phyloP scores from a whole-genome alignment of 2,329 filamentous ascomycete genomes.

The Pezicula rhizophila region DNA sequence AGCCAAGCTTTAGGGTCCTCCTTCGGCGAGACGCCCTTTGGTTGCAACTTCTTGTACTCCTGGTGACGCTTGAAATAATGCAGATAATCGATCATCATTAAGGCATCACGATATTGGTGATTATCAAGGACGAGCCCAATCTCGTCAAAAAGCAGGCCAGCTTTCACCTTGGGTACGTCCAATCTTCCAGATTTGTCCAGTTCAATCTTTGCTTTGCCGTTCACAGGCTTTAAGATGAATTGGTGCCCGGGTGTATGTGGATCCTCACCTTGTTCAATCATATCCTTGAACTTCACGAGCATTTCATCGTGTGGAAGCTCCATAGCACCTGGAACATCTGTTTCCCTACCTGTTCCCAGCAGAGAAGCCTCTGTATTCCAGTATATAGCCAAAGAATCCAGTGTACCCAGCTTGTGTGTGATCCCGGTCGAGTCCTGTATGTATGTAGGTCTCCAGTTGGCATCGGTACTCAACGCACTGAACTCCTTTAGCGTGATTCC shows the following conservation, averaged over 20 bases:
- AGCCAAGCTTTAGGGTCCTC: slow-evolving; percentile 93
- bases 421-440: slow-evolving; percentile 78
- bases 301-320: slow-evolving; percentile 70
- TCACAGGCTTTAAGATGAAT: slow-evolving; percentile 94
- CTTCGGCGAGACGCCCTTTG: slow-evolving; percentile 72
- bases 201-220: slow-evolving; percentile 87
- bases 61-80: slow-evolving; percentile 98
- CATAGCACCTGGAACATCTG: slow-evolving; percentile 48
- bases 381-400: slow-evolving; percentile 87
- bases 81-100: slow-evolving; percentile 98
- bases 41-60: slow-evolving; percentile 90
- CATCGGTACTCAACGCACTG: slow-evolving; percentile 93
- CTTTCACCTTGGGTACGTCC: slow-evolving; percentile 80
- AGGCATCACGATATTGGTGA: slow-evolving; percentile 89
- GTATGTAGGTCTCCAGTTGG: slow-evolving; percentile 91
- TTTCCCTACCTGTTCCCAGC: slow-evolving; percentile 74
- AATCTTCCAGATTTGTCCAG: slow-evolving; percentile 86
- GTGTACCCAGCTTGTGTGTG: slow-evolving; percentile 88
- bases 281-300: slow-evolving; percentile 66
- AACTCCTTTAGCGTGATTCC: slow-evolving; percentile 92
- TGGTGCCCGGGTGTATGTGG: slow-evolving; percentile 58
- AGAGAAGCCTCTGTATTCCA: slow-evolving; percentile 94
- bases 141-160: slow-evolving; percentile 88
- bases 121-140: slow-evolving; percentile 97
- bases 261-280: slow-evolving; percentile 70